phyloP scores from a whole-genome alignment of 352 stramenopile species.

The Pythium scleroteichum region DNA sequence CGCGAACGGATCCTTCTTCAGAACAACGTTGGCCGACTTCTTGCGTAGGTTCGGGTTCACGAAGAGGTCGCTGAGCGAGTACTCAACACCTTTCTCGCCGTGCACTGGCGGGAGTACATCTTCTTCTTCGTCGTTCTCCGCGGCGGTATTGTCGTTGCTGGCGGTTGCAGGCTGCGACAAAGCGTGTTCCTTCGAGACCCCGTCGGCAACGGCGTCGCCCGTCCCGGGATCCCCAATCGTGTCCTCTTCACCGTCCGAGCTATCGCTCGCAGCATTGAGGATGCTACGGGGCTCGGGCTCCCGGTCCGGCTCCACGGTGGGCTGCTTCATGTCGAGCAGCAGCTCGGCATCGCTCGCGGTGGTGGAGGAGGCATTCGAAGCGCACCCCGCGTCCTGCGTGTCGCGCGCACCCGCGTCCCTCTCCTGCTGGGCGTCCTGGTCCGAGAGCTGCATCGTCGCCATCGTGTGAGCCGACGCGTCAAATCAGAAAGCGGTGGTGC shows the following conservation, averaged over 20 bases:
- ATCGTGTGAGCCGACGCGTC: background rate
- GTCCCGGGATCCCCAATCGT: too few species aligned
- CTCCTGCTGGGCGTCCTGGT: background rate
- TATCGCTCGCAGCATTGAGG: slow-evolving; percentile 14
- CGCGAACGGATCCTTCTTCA: slow-evolving; percentile 58
- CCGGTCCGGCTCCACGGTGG: background rate
- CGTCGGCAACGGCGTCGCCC: too few species aligned
- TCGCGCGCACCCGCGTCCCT: background rate
- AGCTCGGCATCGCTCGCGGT: slow-evolving; percentile 7
- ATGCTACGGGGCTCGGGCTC: slow-evolving; percentile 13
- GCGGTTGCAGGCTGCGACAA: background rate
- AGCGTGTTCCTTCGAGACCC: too few species aligned
- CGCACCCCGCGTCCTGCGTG: background rate
- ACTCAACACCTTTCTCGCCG: slow-evolving; percentile 17
- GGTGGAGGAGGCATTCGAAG: background rate
- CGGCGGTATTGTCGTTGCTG: background rate
- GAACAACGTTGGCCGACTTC: slow-evolving; percentile 24
- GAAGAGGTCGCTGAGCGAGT: slow-evolving; percentile 28
- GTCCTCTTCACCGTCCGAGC: slow-evolving; percentile 6
- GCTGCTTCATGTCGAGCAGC: slow-evolving; percentile 15
- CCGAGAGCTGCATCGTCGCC: background rate
- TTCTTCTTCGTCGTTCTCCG: slow-evolving; percentile 23
- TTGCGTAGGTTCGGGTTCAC: slow-evolving; percentile 23
- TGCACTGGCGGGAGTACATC: slow-evolving; percentile 22
- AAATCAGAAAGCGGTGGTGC: slow-evolving; percentile 9